phyloP scores from a whole-genome alignment of 257 asterid species.

The Misopates orontium region DNA sequence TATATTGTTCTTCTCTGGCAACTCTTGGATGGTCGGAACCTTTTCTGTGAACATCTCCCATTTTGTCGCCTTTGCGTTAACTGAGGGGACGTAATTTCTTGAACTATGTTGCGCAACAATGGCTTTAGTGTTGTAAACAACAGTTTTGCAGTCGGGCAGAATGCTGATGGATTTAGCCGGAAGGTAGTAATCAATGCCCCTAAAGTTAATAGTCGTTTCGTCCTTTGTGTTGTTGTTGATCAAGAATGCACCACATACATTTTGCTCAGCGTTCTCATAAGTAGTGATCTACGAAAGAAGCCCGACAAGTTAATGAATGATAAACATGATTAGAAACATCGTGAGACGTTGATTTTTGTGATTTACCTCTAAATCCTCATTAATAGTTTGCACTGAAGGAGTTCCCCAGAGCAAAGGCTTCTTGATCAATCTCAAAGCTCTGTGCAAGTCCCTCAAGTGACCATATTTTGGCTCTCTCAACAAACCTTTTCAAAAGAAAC shows the following conservation, averaged over 20 bases:
- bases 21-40: slow-evolving; percentile 44
- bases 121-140: slow-evolving; percentile 72
- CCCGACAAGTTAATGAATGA: neutral
- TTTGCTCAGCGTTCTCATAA: slow-evolving; percentile 48
- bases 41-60: slow-evolving; percentile 72
- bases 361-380: slow-evolving; percentile 58
- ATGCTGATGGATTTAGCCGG: slow-evolving; percentile 82
- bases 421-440: slow-evolving; percentile 70
- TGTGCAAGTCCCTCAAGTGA: slow-evolving; percentile 77
- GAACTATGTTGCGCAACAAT: slow-evolving; percentile 84
- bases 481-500: slow-evolving; percentile 45
- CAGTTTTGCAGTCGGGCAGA: slow-evolving; percentile 92
- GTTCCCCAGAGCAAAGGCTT: slow-evolving; percentile 80
- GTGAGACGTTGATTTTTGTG: neutral
- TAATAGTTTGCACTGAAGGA: slow-evolving; percentile 40
- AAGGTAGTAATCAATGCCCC: slow-evolving; percentile 58
- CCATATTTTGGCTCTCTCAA: slow-evolving; percentile 86
- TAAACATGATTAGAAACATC: too few species aligned
- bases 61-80: slow-evolving; percentile 37
- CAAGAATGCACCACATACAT: slow-evolving; percentile 74
- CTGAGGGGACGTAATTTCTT: slow-evolving; percentile 50
- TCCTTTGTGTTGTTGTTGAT: slow-evolving; percentile 56
- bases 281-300: slow-evolving; percentile 42
- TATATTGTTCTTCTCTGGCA: slow-evolving; percentile 38
- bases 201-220: slow-evolving; percentile 43